Conservation (phyloP, 805 yeast species). For the Cyberlindnera americana region DNA sequence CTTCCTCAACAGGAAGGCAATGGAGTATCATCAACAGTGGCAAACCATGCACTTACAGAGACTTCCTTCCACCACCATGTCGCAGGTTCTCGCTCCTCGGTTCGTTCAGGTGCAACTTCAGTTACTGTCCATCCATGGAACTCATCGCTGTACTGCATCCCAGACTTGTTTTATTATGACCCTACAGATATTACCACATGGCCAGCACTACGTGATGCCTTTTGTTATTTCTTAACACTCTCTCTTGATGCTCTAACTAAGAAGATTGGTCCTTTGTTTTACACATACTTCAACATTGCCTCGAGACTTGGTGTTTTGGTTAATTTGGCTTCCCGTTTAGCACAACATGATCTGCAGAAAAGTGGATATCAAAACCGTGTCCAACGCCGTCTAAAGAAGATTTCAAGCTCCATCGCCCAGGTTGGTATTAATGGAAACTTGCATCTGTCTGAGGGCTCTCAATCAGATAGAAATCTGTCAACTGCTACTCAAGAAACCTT, state of each 20-base stretch:
- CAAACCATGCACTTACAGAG: constrained; percentile 1
- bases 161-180: constrained; percentile 53
- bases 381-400: constrained; percentile 45
- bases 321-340: constrained; percentile 53
- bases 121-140: constrained; percentile 28
- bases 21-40: constrained; percentile 19
- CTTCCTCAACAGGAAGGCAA: neutral
- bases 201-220: constrained; percentile 49
- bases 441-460: constrained; percentile 37
- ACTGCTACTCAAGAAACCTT: constrained; percentile 26
- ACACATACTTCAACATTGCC: constrained; percentile 48
- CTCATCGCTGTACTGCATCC: constrained; percentile 27
- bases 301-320: constrained; percentile 50
- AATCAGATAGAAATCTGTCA: constrained; percentile 10
- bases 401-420: constrained; percentile 55
- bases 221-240: constrained; percentile 45
- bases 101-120: constrained; percentile 10
- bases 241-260: constrained; percentile 49
- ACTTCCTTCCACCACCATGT: constrained; percentile 1
- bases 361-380: constrained; percentile 46
- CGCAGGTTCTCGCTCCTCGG: constrained; percentile 9
- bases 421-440: constrained; percentile 62
- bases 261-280: constrained; percentile 48
- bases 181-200: constrained; percentile 58
- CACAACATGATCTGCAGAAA: constrained; percentile 46